Percentiles rank a stretch among this genome's conserved stretches.
Evolutionary conservation across 768 basidiomycete species (phyloP).

Genomic region (Leucosporidium scottii): DNA sequence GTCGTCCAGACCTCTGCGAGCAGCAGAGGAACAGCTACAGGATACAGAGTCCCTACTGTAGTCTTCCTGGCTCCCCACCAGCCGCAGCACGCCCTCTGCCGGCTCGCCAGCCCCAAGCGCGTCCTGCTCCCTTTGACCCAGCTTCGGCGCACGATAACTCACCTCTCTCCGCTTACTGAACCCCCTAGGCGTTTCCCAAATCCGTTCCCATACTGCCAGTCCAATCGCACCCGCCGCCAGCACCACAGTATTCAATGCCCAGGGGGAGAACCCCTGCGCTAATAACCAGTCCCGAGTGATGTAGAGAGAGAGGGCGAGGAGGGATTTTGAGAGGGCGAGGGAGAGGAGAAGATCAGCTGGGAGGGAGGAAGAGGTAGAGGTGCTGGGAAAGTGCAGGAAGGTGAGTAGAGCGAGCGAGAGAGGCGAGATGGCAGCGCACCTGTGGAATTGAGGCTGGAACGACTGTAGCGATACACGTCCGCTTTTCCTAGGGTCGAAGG

Average conservation of each 20-base stretch:
- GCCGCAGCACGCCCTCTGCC: too few relatives aligned
- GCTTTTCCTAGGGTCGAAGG: slow-evolving; percentile 15
- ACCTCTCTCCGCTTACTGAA: slow-evolving; percentile 14
- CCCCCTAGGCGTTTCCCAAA: neutral
- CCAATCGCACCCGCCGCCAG: slow-evolving; percentile 10
- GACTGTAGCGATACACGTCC: slow-evolving; percentile 15
- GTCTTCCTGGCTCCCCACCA: too few relatives aligned
- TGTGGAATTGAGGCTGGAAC: neutral
- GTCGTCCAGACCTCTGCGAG: too few relatives aligned
- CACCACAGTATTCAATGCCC: slow-evolving; percentile 12
- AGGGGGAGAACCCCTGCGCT: slow-evolving; percentile 10
- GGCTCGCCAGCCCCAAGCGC: too few relatives aligned
- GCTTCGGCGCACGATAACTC: neutral
- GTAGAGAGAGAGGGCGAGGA: slow-evolving; percentile 33
- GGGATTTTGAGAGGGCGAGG: slow-evolving; percentile 33
- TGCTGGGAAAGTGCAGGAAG: neutral
- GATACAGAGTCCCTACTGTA: too few relatives aligned
- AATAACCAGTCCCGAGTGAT: slow-evolving; percentile 36
- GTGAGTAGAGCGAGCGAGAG: neutral
- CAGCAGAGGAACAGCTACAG: too few relatives aligned
- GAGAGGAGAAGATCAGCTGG: slow-evolving; percentile 37
- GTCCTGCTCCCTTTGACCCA: too few relatives aligned
- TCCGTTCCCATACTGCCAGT: slow-evolving; percentile 12
- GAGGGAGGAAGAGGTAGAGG: slow-evolving; percentile 12
- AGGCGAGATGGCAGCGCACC: neutral